Evolutionary conservation across 805 yeast genomes (phyloP).

Genomic region (Nakazawaea wyomingensis): DNA sequence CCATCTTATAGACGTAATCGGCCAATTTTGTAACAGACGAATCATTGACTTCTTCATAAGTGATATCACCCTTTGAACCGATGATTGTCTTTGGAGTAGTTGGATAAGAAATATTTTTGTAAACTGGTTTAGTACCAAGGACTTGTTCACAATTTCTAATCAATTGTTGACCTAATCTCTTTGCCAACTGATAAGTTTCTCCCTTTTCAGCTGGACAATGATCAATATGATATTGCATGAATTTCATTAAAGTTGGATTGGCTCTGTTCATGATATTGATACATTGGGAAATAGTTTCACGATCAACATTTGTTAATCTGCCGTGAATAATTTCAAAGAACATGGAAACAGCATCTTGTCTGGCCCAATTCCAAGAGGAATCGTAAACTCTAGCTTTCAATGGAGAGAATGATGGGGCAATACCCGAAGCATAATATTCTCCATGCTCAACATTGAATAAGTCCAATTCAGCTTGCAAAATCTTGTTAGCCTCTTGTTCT

Average conservation of each 20-base stretch:
- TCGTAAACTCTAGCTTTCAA: constrained; percentile 94
- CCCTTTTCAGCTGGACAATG: constrained; percentile 83
- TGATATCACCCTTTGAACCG: constrained; percentile 82
- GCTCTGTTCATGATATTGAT: constrained; percentile 97
- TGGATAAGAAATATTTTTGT: constrained; percentile 91
- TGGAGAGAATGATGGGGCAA: constrained; percentile 83
- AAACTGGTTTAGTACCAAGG: constrained; percentile 72
- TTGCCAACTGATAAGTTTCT: constrained; percentile 88
- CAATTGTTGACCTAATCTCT: constrained; percentile 84
- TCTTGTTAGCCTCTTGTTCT: constrained; percentile 79
- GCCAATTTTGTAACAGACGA: constrained; percentile 91
- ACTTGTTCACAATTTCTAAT: constrained; percentile 95
- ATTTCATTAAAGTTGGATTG: constrained; percentile 85
- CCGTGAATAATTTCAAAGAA: constrained; percentile 96
- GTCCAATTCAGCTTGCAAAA: constrained; percentile 86
- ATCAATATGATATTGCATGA: constrained; percentile 92
- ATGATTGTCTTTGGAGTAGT: constrained; percentile 91
- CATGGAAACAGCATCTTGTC: constrained; percentile 92
- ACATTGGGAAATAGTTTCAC: constrained; percentile 95
- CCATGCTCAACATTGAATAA: constrained; percentile 88
- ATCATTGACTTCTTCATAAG: constrained; percentile 80
- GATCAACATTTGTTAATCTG: constrained; percentile 80
- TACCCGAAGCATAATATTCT: constrained; percentile 89
- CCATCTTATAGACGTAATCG: constrained; percentile 94
- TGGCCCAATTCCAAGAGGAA: constrained; percentile 99